Evolutionary conservation across 768 basidiomycete genomes (phyloP).

Genomic region (Amyloporia xantha): DNA sequence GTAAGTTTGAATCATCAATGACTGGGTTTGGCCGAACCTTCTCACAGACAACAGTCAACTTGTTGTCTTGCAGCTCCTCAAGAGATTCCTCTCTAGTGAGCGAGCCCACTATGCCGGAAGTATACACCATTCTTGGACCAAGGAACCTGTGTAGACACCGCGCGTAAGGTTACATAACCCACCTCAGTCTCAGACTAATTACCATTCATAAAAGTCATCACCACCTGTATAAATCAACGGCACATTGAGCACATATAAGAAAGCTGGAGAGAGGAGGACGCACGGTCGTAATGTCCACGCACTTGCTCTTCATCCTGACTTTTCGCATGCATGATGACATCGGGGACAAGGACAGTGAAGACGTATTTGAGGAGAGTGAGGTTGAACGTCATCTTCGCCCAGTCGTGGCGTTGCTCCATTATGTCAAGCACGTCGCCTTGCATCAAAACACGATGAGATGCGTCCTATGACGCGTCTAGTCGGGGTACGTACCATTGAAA

Average conservation of each 20-base stretch:
- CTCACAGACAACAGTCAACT: slow-evolving; percentile 89
- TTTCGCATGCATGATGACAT: slow-evolving; percentile 87
- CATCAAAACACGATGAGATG: background rate
- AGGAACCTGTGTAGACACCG: slow-evolving; percentile 60
- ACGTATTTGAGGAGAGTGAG: slow-evolving; percentile 92
- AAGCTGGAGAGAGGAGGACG: no score
- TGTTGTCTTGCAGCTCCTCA: slow-evolving; percentile 97
- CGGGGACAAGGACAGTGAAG: slow-evolving; percentile 81
- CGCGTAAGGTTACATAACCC: background rate
- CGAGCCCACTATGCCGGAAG: slow-evolving; percentile 80
- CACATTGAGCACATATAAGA: no score
- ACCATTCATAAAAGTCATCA: slow-evolving; percentile 95
- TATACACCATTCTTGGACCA: slow-evolving; percentile 96
- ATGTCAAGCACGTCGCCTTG: slow-evolving; percentile 90
- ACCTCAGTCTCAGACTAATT: slow-evolving; percentile 3
- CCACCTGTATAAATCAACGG: slow-evolving; percentile 47
- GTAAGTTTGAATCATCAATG: background rate
- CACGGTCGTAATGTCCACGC: slow-evolving; percentile 91
- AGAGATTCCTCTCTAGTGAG: slow-evolving; percentile 71
- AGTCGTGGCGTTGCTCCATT: slow-evolving; percentile 93
- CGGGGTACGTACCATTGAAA: slow-evolving; percentile 68
- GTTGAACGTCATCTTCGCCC: slow-evolving; percentile 89
- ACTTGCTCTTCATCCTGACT: slow-evolving; percentile 94
- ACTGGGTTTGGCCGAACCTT: slow-evolving; percentile 56
- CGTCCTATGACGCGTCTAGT: slow-evolving; percentile 7